Evolutionary conservation across 2,329 filamentous ascomycete genomes (phyloP).

Genomic region (Cryphonectria nitschkei): DNA sequence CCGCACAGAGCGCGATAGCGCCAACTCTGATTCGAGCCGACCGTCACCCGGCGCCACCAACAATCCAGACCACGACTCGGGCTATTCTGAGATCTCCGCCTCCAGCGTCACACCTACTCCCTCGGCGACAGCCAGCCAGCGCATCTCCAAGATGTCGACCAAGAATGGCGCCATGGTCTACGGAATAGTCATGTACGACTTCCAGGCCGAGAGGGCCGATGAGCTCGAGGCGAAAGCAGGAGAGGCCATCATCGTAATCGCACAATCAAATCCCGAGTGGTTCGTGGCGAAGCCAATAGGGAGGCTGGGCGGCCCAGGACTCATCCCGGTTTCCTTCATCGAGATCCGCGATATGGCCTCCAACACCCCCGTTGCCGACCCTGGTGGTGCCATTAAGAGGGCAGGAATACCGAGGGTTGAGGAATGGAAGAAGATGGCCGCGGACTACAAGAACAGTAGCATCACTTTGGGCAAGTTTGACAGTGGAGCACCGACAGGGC

Average conservation of each 20-base stretch:
- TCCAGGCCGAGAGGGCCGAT: constrained; percentile 91
- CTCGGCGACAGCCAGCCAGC: constrained; percentile 48
- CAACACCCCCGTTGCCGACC: constrained; percentile 78
- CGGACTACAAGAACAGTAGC: constrained; percentile 98
- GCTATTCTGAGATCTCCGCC: constrained; percentile 69
- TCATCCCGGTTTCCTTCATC: constrained; percentile 96
- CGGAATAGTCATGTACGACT: constrained; percentile 96
- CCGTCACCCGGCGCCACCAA: constrained; percentile 54
- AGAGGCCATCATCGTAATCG: constrained; percentile 97
- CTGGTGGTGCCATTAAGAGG: constrained; percentile 80
- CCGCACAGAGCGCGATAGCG: constrained; percentile 89
- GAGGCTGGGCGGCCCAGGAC: constrained; percentile 87
- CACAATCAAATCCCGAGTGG: constrained; percentile 98
- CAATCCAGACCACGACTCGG: constrained; percentile 83
- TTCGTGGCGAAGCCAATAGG: constrained; percentile 99
- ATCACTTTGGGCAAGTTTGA: constrained; percentile 94
- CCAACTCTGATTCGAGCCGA: constrained; percentile 63
- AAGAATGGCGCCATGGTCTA: constrained; percentile 86
- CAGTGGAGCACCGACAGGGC: constrained; percentile 47
- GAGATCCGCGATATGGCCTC: constrained; percentile 94
- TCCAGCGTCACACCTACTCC: constrained; percentile 35
- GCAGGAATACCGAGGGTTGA: constrained; percentile 94
- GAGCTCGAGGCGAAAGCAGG: constrained; percentile 94
- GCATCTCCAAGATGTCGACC: constrained; percentile 52
- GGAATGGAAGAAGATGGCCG: constrained; percentile 99